Conservation (phyloP, 495 filamentous ascomycete genomes). For the Darksidea phi region DNA sequence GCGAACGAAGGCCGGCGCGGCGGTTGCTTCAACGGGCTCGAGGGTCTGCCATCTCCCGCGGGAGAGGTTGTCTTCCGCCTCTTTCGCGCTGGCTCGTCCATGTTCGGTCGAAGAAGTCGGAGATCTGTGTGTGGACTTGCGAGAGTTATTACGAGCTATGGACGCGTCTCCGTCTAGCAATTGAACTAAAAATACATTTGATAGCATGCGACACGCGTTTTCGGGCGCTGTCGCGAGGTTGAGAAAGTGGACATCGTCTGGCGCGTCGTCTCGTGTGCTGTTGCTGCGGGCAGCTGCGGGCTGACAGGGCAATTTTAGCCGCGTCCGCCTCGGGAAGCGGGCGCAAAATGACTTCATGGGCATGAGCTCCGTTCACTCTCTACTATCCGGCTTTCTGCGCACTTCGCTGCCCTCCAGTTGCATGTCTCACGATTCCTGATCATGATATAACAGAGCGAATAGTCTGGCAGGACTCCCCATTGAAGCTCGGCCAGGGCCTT, state of each 20-base stretch:
- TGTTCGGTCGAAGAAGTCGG: conserved; percentile 2
- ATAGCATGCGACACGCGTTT: neutral
- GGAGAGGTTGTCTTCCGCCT: conserved; percentile 27
- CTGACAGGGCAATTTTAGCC: conserved; percentile 10
- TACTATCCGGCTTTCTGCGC: neutral
- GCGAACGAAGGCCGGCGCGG: conserved; percentile 25
- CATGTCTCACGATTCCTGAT: too few species aligned
- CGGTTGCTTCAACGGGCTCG: conserved; percentile 9
- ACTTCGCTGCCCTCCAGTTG: neutral
- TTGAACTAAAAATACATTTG: conserved; percentile 6
- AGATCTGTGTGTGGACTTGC: neutral
- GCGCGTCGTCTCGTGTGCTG: conserved; percentile 22
- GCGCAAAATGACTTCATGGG: conserved; percentile 32
- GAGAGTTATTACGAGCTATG: neutral
- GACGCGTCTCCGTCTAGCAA: conserved; percentile 3
- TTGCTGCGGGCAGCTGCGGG: conserved; percentile 1
- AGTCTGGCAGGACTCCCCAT: too few species aligned
- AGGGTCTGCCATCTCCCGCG: conserved; percentile 4
- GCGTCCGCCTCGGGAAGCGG: neutral
- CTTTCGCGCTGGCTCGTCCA: conserved; percentile 30
- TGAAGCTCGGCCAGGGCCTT: too few species aligned
- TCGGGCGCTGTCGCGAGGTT: neutral
- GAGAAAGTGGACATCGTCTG: neutral
- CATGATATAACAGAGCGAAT: too few species aligned
- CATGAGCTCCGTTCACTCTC: neutral